Conservation (phyloP, 257 asterid species). For the Solanum acaule region DNA sequence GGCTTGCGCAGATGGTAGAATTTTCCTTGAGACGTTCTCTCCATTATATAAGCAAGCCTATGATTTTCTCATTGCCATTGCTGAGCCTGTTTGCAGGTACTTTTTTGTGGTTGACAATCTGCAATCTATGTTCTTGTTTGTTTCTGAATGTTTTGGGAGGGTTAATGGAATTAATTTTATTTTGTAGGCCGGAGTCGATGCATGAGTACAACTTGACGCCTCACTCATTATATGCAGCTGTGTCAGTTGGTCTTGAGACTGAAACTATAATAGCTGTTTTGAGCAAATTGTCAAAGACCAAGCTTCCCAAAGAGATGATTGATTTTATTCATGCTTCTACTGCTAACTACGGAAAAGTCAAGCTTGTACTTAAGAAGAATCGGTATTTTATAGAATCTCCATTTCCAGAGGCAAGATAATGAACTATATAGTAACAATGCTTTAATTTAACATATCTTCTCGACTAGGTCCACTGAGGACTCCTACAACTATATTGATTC, state of each 20-base stretch:
- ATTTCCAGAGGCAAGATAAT: slow-evolving; percentile 74
- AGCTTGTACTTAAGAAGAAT: slow-evolving; percentile 94
- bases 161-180: slow-evolving; percentile 2
- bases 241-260: slow-evolving; percentile 96
- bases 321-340: slow-evolving; percentile 85
- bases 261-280: slow-evolving; percentile 81
- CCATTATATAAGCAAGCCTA: slow-evolving; percentile 86
- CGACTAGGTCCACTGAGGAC: not conserved
- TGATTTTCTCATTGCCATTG: slow-evolving; percentile 97
- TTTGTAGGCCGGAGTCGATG: slow-evolving; percentile 92
- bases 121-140: not conserved
- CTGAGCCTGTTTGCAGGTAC: slow-evolving; percentile 97
- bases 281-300: slow-evolving; percentile 82
- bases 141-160: not conserved
- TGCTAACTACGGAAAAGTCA: slow-evolving; percentile 96
- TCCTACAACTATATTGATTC: not conserved
- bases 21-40: slow-evolving; percentile 90
- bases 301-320: slow-evolving; percentile 93
- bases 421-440: not conserved
- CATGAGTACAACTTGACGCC: slow-evolving; percentile 97
- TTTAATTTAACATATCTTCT: not conserved
- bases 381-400: slow-evolving; percentile 88
- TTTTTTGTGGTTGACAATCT: not conserved
- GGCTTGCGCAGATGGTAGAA: slow-evolving; percentile 97
- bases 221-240: slow-evolving; percentile 90